phyloP scores from a whole-genome alignment of 495 filamentous ascomycete species.

The Symbiotaphrina buchneri region DNA sequence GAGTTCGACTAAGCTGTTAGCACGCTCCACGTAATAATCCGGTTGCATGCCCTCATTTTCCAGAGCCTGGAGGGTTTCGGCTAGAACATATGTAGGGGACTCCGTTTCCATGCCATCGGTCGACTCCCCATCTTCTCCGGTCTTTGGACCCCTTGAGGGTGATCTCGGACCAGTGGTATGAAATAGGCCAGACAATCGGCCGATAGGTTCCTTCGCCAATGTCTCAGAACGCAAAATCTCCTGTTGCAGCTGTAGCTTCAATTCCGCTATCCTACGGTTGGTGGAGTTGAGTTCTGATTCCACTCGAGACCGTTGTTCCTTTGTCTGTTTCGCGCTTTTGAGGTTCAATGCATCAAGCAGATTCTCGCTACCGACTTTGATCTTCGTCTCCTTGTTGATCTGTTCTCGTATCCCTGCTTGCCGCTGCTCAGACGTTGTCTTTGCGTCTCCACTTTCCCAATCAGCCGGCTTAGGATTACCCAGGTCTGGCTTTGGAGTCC shows the following conservation, averaged over 20 bases:
- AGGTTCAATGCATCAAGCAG: conserved; percentile 78
- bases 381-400: conserved; percentile 87
- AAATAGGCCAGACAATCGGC: conserved; percentile 46
- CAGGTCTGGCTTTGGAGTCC: conserved; percentile 44
- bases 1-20: conserved; percentile 76
- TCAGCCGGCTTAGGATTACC: conserved; percentile 31
- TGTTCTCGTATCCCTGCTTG: conserved; percentile 53
- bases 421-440: conserved; percentile 43
- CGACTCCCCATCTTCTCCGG: no score
- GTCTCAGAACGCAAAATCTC: conserved; percentile 35
- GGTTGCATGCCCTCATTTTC: conserved; percentile 71
- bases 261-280: conserved; percentile 70
- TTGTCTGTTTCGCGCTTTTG: conserved; percentile 92
- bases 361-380: conserved; percentile 93
- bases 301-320: conserved; percentile 67
- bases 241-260: conserved; percentile 61
- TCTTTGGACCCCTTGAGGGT: conserved; percentile 19
- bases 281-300: conserved; percentile 80
- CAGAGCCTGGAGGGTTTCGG: conserved; percentile 69
- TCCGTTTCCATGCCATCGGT: no score
- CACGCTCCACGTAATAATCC: conserved; percentile 83
- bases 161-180: conserved; percentile 40
- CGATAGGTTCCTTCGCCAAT: conserved; percentile 46
- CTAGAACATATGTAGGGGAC: conserved; percentile 73
- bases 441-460: conserved; percentile 37